phyloP scores from a whole-genome alignment of 345 rosid species.

The Syzygium aqueum region DNA sequence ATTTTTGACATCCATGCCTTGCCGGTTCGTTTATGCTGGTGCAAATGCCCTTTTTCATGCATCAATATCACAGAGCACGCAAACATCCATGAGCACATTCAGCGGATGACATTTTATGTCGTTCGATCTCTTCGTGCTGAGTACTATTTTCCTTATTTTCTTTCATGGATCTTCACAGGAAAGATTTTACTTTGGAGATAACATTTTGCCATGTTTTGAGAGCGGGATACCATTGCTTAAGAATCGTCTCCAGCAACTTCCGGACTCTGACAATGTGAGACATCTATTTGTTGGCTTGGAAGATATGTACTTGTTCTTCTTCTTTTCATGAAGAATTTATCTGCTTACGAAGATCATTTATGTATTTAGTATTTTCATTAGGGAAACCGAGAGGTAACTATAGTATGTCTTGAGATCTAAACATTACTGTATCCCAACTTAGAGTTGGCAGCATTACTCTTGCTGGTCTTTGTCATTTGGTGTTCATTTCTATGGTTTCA shows the following conservation, averaged over 20 bases:
- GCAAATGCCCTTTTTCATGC: background rate
- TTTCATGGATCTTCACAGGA: slow-evolving; percentile 36
- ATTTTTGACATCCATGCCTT: slow-evolving; percentile 95
- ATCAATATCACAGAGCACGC: background rate
- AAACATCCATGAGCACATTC: background rate
- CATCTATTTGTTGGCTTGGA: background rate
- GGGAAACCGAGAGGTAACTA: background rate
- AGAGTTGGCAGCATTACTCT: background rate
- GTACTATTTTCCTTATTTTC: background rate
- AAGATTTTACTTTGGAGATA: slow-evolving; percentile 96
- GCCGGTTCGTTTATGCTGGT: slow-evolving; percentile 39
- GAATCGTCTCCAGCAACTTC: slow-evolving; percentile 70
- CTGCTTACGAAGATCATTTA: background rate
- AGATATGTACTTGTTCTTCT: background rate
- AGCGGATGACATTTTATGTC: accelerated
- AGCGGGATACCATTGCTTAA: slow-evolving; percentile 95
- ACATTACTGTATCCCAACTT: background rate
- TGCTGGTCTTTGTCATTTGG: background rate
- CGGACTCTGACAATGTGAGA: slow-evolving; percentile 87
- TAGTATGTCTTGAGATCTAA: background rate
- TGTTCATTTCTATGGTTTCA: background rate
- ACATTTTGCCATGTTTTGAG: slow-evolving; percentile 83
- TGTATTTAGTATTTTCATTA: background rate
- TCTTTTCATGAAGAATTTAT: background rate
- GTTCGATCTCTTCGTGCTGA: background rate